Conservation (phyloP, 73 alveolate genomes). For the Halteria grandinella region DNA sequence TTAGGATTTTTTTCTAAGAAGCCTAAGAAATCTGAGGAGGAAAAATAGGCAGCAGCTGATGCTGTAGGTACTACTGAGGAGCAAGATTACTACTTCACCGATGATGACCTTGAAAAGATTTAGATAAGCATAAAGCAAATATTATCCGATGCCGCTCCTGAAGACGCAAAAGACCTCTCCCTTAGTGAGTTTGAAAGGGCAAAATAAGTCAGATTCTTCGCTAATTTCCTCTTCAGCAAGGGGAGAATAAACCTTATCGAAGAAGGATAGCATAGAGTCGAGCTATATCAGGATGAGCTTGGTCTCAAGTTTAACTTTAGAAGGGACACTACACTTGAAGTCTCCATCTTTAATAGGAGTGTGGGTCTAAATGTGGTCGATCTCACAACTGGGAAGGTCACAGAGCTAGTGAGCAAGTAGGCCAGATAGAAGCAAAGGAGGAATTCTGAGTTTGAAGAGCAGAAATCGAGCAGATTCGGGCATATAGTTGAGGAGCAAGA, state of each 20-base stretch:
- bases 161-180: conserved; percentile 3
- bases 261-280: not conserved
- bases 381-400: too few species aligned
- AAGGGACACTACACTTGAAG: conserved; percentile 27
- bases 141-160: conserved; percentile 8
- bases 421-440: too few species aligned
- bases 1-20: not conserved
- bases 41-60: not conserved
- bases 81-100: too few species aligned
- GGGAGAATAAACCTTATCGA: conserved; percentile 27
- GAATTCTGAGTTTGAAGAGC: too few species aligned
- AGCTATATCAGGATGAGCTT: conserved; percentile 8
- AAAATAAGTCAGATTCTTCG: not conserved
- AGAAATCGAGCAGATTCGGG: not conserved
- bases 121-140: not conserved
- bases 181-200: conserved; percentile 8
- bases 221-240: not conserved
- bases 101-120: conserved; percentile 21
- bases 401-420: too few species aligned
- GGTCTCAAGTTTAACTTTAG: not conserved
- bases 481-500: not conserved
- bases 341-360: not conserved
- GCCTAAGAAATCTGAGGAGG: not conserved
- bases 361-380: conserved; percentile 20
- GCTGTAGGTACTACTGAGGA: conserved; percentile 9